Percentiles rank a stretch among this genome's conserved stretches.
Conservation (phyloP, 345 rosid species). For the Salix exigua region DNA sequence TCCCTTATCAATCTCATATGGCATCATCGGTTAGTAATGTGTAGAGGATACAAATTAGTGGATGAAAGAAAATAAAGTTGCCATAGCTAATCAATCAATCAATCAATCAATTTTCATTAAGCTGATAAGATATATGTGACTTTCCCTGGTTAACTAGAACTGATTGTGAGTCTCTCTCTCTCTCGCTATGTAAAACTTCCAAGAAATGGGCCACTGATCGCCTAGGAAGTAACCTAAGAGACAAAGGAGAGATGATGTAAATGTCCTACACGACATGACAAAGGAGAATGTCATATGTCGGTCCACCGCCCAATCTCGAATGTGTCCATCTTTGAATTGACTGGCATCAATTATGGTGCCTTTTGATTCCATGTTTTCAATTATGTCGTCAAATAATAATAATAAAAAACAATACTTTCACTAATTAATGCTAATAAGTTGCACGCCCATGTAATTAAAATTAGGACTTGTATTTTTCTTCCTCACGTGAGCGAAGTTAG, state of each 20-base stretch:
- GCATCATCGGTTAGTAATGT: no score
- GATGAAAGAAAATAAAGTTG: no score
- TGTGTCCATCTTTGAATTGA: constrained; percentile 7
- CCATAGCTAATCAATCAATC: no score
- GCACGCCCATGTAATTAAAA: no score
- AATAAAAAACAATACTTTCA: no score
- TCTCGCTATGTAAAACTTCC: background rate
- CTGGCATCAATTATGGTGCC: constrained; percentile 9
- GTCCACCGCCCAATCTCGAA: constrained; percentile 37
- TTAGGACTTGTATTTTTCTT: no score
- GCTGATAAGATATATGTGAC: constrained; percentile 14
- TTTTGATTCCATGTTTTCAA: background rate
- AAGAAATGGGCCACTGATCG: constrained; percentile 12
- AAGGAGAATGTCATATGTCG: constrained; percentile 22
- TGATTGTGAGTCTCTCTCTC: background rate
- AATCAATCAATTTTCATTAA: no score
- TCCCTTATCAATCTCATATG: no score
- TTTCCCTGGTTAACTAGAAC: background rate
- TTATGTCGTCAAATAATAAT: background rate
- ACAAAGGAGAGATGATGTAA: constrained; percentile 5
- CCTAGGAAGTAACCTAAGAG: constrained; percentile 17
- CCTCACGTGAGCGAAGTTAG: no score
- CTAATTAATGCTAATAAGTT: no score
- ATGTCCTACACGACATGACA: constrained; percentile 13
- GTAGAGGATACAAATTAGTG: no score